A percentile compares a stretch with the other conserved stretches of the same genome.
Evolutionary conservation across 2,329 filamentous ascomycete species (phyloP).

Genomic region (Clonostachys solani): DNA sequence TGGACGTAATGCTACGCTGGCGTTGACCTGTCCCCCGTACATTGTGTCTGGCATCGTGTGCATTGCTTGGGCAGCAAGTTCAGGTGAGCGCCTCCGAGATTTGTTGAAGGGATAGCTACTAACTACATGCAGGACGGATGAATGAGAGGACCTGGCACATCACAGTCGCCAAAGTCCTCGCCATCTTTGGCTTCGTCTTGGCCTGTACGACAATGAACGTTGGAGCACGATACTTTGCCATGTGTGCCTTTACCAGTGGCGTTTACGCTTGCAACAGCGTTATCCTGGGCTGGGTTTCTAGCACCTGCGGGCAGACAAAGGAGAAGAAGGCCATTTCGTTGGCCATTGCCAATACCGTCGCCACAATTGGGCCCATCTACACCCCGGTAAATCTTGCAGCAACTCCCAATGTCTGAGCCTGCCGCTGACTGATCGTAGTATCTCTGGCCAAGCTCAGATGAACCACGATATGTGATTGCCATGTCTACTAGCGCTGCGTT

Average conservation of each 20-base stretch:
- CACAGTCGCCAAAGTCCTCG: constrained; percentile 29
- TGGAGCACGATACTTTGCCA: constrained; percentile 18
- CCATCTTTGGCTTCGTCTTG: constrained; percentile 30
- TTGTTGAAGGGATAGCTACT: constrained; percentile 14
- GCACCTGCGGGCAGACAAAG: constrained; percentile 28
- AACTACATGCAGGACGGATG: constrained; percentile 28
- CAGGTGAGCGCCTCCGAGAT: constrained; percentile 23
- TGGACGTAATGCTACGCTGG: constrained; percentile 38
- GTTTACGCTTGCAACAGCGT: constrained; percentile 27
- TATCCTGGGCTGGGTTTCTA: constrained; percentile 28
- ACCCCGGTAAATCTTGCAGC: constrained; percentile 14
- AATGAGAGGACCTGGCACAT: constrained; percentile 40
- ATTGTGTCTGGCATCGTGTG: constrained; percentile 28
- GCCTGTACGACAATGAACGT: constrained; percentile 15
- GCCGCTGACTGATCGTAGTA: constrained; percentile 11
- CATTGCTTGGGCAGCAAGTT: constrained; percentile 17
- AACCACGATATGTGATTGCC: constrained; percentile 13
- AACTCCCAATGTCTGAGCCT: no score
- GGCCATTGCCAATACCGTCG: constrained; percentile 29
- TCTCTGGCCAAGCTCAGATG: constrained; percentile 26
- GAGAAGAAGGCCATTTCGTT: constrained; percentile 32
- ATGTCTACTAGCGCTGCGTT: constrained; percentile 13
- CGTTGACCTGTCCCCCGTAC: constrained; percentile 34
- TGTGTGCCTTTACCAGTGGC: constrained; percentile 22
- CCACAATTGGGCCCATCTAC: constrained; percentile 32